These are phyloP conservation scores for Kwoniella botswanensis DNA, from an alignment of 768 basidiomycete genomes.

Conservation along the genomic window DNA sequence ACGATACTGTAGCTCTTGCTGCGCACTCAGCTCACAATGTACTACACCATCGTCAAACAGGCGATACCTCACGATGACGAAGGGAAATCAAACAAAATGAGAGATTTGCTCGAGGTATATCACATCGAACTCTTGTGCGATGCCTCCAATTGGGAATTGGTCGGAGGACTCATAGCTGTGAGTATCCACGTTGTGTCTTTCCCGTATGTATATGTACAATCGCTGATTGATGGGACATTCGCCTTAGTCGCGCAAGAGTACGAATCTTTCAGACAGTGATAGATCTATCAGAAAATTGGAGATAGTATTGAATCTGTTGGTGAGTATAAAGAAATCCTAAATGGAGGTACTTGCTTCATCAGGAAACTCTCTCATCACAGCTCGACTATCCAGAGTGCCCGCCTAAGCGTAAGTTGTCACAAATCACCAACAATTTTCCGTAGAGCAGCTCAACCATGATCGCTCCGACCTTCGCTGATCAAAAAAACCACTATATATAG, in stretches of 20 bases:
- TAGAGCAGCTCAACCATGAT: no score
- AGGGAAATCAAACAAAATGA: not conserved
- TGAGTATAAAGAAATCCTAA: not conserved
- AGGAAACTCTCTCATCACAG: not conserved
- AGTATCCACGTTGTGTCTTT: not conserved
- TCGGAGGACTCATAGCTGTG: not conserved
- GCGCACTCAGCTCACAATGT: not conserved
- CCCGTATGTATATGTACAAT: not conserved
- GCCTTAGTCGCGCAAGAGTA: not conserved
- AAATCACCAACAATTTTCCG: not conserved
- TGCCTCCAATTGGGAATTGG: not conserved
- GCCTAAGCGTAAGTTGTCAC: not conserved
- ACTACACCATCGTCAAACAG: not conserved
- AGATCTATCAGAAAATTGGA: conserved; percentile 2
- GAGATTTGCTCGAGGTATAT: not conserved
- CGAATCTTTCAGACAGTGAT: not conserved
- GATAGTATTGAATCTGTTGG: conserved; percentile 3
- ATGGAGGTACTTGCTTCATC: no score
- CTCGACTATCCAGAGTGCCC: conserved; percentile 7
- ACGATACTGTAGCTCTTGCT: not conserved
- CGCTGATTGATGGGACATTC: not conserved
- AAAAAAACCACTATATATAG: not conserved
- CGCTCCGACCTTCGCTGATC: not conserved
- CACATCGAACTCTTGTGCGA: conserved; percentile 9
- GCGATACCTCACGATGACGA: not conserved